phyloP scores from a whole-genome alignment of 768 basidiomycete genomes.

The Termitomyces sp. region DNA sequence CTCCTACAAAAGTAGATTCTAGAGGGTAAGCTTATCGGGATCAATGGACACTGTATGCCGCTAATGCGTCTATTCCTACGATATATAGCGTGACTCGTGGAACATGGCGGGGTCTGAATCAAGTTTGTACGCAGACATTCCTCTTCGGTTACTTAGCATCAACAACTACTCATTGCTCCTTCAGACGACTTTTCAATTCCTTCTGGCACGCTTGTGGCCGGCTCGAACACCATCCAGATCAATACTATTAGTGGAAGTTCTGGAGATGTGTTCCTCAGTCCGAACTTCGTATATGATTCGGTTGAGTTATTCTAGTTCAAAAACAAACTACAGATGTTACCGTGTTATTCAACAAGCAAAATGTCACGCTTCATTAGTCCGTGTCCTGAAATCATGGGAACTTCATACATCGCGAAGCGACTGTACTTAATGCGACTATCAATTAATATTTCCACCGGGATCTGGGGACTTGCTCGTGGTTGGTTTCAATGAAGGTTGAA shows the following conservation, averaged over 20 bases:
- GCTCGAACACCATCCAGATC: conserved; percentile 37
- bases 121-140: conserved; percentile 28
- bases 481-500: conserved; percentile 32
- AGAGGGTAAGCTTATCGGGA: conserved; percentile 27
- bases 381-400: not conserved
- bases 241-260: conserved; percentile 38
- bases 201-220: conserved; percentile 29
- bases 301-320: conserved; percentile 30
- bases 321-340: not conserved
- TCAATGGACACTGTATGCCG: not conserved
- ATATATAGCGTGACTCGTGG: conserved; percentile 38
- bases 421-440: not conserved
- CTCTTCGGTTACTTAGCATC: not conserved
- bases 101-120: conserved; percentile 43
- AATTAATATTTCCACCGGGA: conserved; percentile 8
- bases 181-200: conserved; percentile 37
- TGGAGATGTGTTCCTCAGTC: conserved; percentile 37
- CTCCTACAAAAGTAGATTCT: conserved; percentile 34
- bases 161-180: not conserved
- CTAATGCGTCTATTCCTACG: not conserved
- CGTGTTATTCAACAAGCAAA: not conserved
- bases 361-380: not conserved
- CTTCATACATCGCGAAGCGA: not conserved
- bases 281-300: conserved; percentile 40
- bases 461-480: conserved; percentile 11